Conservation (phyloP, 78 protist genomes). For the Dictyostelium brefeldianum region DNA sequence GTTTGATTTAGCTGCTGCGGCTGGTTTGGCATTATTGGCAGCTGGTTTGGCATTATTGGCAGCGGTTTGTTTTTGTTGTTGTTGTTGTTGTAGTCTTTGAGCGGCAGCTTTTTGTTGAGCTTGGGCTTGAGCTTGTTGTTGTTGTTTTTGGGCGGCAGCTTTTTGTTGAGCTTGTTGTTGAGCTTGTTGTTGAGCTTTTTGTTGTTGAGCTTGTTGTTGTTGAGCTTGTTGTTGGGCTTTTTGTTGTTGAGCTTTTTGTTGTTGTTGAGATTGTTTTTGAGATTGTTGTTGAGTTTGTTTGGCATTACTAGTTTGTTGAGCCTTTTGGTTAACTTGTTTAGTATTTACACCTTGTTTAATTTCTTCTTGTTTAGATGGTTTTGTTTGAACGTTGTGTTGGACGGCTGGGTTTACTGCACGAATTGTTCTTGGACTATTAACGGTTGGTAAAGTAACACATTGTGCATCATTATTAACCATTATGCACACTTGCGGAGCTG, state of each 20-base stretch:
- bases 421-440: no score
- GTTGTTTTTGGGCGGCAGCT: constrained; percentile 13
- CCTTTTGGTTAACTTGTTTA: background rate
- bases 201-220: background rate
- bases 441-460: no score
- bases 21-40: background rate
- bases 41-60: constrained; percentile 6
- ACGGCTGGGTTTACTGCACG: background rate
- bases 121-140: constrained; percentile 1
- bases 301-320: no score
- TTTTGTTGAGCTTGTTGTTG: background rate
- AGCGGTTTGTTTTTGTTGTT: background rate
- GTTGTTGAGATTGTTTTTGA: background rate
- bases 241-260: background rate
- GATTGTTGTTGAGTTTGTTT: background rate
- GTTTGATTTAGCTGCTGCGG: no score
- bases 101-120: background rate
- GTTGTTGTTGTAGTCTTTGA: background rate
- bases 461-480: constrained; percentile 16
- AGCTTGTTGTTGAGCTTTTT: background rate
- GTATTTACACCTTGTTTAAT: no score
- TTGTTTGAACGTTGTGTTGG: no score
- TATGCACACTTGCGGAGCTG: background rate
- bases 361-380: no score
- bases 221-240: background rate